Base-by-base conservation (phyloP, 345 rosid genomes). In the Acer campestre region DNA sequence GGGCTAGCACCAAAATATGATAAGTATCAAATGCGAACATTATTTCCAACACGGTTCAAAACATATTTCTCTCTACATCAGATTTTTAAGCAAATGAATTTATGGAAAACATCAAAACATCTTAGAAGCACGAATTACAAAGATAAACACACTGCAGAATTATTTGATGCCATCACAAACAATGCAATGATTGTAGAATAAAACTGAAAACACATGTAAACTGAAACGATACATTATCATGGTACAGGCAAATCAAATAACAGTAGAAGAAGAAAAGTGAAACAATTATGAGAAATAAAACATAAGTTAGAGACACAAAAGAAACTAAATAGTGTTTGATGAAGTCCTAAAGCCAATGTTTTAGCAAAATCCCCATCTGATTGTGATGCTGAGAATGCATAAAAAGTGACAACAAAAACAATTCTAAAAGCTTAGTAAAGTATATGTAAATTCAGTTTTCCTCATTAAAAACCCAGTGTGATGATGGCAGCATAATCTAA, bases 1-100 rank as follows among this genome's bases (percentile, higher is more conserved):
- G 98, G 99, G 85, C 99, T 96, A 85, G 77, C 81, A 73, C 25
- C 63, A 71, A 77, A 80, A 75, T 10, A 79, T 10, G 17, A 67
- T 53, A 53, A 70, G 59, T 42, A 65, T 67, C 80, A 74, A 56
- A 75, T 53, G 29, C 65, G 68, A 23, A 49, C 67, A 12, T 20
- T 23, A 65, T 4, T 14, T 16, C 55, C 1, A n/a, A 20, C n/a
- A n/a, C 25, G 10, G 58, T 46, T 48, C 18, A 13, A 67, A 25
- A 65, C 20, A 46, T 23, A 13, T 40, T 23, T 40, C 53, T 38
- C 42, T 55, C 22, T 53, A 23, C 10, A 3, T 11, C 31, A 65
- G n/a, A 65, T 65, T 29, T 9, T 42, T 14, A 42, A 71, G 31
- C 42, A 48, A 25, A 53, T 49, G 18, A 20, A 10, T 53, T 63